Percentiles rank a stretch among this genome's conserved stretches.
Conservation (phyloP, 2,329 filamentous ascomycete genomes). For the Bimuria novae-zelandiae region DNA sequence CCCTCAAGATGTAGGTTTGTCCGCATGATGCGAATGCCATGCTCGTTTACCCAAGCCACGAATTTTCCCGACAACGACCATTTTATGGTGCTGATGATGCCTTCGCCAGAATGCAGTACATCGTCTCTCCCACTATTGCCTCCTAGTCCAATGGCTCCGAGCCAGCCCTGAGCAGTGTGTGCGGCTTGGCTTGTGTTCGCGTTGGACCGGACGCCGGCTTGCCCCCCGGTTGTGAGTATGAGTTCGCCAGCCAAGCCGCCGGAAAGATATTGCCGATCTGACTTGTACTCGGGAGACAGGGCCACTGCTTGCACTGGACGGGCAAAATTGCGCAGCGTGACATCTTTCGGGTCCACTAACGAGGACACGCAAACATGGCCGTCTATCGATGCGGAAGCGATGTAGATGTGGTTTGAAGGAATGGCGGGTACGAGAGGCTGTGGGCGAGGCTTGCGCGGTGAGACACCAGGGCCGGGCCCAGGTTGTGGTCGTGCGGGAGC, state of each 20-base stretch:
- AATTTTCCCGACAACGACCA: constrained; percentile 94
- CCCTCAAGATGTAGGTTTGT: constrained; percentile 81
- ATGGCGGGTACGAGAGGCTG: constrained; percentile 66
- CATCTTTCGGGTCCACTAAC: constrained; percentile 84
- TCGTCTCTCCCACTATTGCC: constrained; percentile 80
- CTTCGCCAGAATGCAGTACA: constrained; percentile 88
- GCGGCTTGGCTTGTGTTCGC: constrained; percentile 88
- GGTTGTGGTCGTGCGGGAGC: constrained; percentile 30
- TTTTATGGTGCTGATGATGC: constrained; percentile 86
- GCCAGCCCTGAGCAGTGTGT: constrained; percentile 85
- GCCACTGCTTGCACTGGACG: constrained; percentile 90
- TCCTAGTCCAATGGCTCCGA: constrained; percentile 83
- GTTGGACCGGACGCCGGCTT: constrained; percentile 75
- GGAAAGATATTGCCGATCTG: constrained; percentile 85
- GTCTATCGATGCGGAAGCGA: constrained; percentile 92
- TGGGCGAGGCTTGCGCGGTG: constrained; percentile 59
- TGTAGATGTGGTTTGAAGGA: constrained; percentile 88
- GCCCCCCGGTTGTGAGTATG: constrained; percentile 82
- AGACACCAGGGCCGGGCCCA: constrained; percentile 45
- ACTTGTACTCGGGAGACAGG: constrained; percentile 92
- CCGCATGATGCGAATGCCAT: constrained; percentile 97
- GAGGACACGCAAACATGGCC: constrained; percentile 94
- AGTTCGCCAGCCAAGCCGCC: constrained; percentile 87
- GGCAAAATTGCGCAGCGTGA: constrained; percentile 89
- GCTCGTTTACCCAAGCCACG: constrained; percentile 93